Evolutionary conservation across 73 alveolate species (phyloP), one percentile per base, ranked within the genome.

Genomic region (Loxodes magnus): DNA sequence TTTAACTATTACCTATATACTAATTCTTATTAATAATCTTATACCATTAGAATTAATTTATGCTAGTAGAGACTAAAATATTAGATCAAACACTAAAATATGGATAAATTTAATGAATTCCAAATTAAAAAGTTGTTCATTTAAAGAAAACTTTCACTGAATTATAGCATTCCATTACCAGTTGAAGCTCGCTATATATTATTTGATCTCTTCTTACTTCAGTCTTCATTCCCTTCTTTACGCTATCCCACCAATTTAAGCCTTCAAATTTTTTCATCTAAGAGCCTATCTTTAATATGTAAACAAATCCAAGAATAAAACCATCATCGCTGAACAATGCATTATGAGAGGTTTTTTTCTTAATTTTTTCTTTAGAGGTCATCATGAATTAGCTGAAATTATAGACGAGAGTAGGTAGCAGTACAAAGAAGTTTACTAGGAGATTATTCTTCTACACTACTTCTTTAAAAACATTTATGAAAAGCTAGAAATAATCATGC

Each of bases 271-370:
- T 64, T 60, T 81, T 79, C 41, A 74, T 87, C 51, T 84, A 82
- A 25, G 72, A 77, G 25, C 82, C 68, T n/a, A 93, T 55, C 43
- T 84, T 87, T 54, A 93, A 77, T 39, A 93, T 59, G 70, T 77
- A 93, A 36, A 96, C 91, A 24, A 93, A 55, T 2, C 99, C 99
- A 2, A 93, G 57, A 42, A 86, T 85, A 65, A 93, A 93, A 9
- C 99, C 99, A 87, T 93, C 99, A 75, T 93, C 97, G 52, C 82
- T 67, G 21, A 63, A 58, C 22, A 43, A 67, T 16, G 66, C 48
- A 39, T 67, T 96, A 44, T 72, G 91, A 3, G 34, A 53, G 38
- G 74, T 81, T 63, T 88, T 79, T 84, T 87, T 93, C 59, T 84
- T 81, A 39, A 90, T 63, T 70, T 82, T 75, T 35, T 86, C 98